Base-by-base conservation (phyloP, 176 grass and related monocot species). In the Tillandsia fasciculata region DNA sequence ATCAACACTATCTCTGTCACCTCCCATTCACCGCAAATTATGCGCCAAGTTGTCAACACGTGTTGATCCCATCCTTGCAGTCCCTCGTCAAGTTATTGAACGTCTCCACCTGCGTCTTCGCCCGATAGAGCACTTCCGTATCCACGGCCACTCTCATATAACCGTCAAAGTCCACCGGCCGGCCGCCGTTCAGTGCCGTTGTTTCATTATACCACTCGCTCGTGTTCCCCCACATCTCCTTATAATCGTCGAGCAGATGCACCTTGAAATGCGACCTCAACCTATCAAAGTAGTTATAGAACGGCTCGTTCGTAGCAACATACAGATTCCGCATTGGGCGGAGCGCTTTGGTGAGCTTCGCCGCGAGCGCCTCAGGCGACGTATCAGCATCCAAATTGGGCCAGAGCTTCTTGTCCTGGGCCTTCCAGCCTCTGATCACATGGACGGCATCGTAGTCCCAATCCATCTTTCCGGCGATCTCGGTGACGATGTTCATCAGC, bases 141-240 rank as follows among this genome's bases (percentile, higher is more conserved):
- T 93, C 89, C 64, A 99, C 84, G 15, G 83, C 88, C 20, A 93
- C 86, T 74, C 85, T 93, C 94, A 93, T 99, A 67, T 99, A 99
- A 6, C 54, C 94, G 63, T 99, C 94, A 0, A 99, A 99, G 6
- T 71, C 71, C 73, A 99, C 84, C 0, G 84, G 68, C 14, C 74
- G 78, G 3, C 94, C 87, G 56, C 29, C 82, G 69, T 78, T 93
- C 29, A 99, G 77, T 0, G 50, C 13, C 47, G 75, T 82, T 1
- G 94, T 93, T 49, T 99, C 89, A 72, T 92, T 93, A 61, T 93
- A 88, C 94, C 94, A 99, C 53, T 93, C 89, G 51, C 89, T 99
- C 22, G 74, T 88, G 68, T 13, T 83, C 2, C 84, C 91, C 94
- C 89, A 99, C 59, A 93, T 83, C 23, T 80, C 77, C 82, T 93